phyloP scores from a whole-genome alignment of 73 alveolate genomes.

The Tetrahymena elliotti region DNA sequence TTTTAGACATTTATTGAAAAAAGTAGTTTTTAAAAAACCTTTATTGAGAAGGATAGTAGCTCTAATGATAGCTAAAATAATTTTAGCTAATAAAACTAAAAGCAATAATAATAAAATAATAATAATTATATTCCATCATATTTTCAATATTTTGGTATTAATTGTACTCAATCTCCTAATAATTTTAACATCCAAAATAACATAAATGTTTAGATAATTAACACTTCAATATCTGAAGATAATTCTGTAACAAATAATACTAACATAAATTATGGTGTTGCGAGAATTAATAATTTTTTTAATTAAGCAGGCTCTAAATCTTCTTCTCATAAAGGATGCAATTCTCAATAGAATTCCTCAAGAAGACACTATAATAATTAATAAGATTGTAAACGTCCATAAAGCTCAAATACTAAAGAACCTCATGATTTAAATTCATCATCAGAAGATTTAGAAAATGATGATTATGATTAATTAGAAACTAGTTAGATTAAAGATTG shows the following conservation, averaged over 20 bases:
- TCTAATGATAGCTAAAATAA: not conserved
- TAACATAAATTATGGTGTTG: not conserved
- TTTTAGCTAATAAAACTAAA: not conserved
- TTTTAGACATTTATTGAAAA: not conserved
- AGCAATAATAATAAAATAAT: not conserved
- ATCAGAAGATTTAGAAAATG: not conserved
- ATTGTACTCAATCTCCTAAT: not conserved
- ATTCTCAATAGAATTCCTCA: not conserved
- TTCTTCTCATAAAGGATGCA: not conserved
- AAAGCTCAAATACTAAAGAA: not conserved
- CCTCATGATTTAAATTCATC: not conserved
- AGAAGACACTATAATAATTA: not conserved
- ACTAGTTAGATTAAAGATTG: not conserved
- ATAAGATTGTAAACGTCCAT: not conserved
- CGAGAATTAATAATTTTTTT: not conserved
- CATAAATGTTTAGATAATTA: not conserved
- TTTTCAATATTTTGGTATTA: not conserved
- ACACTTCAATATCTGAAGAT: not conserved
- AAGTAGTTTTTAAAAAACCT: not conserved
- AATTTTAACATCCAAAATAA: not conserved
- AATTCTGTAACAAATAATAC: not conserved
- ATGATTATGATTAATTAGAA: not conserved
- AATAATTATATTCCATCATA: not conserved
- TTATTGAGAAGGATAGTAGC: not conserved
- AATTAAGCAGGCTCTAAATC: not conserved